Evolutionary conservation across 2,329 filamentous ascomycete genomes (phyloP).

Genomic region (Aplosporella prunicola): DNA sequence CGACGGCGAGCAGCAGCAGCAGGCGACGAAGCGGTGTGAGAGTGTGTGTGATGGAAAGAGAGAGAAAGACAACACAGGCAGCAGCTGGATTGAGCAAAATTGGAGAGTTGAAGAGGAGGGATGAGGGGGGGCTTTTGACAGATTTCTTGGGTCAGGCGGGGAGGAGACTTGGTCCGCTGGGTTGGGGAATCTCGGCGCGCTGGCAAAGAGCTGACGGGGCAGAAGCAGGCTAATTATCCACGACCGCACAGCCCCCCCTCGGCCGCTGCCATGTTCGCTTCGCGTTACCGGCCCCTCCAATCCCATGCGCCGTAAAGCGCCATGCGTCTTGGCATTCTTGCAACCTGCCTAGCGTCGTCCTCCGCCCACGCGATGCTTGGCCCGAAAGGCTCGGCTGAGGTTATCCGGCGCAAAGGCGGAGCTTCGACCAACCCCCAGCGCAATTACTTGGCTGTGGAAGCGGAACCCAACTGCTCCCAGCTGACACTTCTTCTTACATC

Average conservation of each 20-base stretch:
- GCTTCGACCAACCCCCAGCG: conserved; percentile 9
- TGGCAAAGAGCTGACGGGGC: conserved; percentile 6
- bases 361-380: conserved; percentile 10
- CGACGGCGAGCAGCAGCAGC: no score
- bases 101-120: background rate
- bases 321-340: conserved; percentile 11
- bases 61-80: background rate
- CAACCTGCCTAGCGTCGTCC: conserved; percentile 10
- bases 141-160: conserved; percentile 12
- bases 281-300: conserved; percentile 9
- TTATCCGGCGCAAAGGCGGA: conserved; percentile 10
- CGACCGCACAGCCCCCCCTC: conserved; percentile 10
- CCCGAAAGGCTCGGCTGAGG: conserved; percentile 8
- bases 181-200: conserved; percentile 5
- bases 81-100: background rate
- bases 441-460: conserved; percentile 11
- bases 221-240: conserved; percentile 11
- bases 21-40: no score
- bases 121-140: conserved; percentile 7
- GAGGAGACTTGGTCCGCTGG: conserved; percentile 13
- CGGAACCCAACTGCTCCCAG: no score
- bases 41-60: background rate
- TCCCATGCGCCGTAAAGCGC: conserved; percentile 9
- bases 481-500: no score
- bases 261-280: conserved; percentile 9